phyloP scores from a whole-genome alignment of 1,284 basidiomycete species.

The Mycena citricolor region DNA sequence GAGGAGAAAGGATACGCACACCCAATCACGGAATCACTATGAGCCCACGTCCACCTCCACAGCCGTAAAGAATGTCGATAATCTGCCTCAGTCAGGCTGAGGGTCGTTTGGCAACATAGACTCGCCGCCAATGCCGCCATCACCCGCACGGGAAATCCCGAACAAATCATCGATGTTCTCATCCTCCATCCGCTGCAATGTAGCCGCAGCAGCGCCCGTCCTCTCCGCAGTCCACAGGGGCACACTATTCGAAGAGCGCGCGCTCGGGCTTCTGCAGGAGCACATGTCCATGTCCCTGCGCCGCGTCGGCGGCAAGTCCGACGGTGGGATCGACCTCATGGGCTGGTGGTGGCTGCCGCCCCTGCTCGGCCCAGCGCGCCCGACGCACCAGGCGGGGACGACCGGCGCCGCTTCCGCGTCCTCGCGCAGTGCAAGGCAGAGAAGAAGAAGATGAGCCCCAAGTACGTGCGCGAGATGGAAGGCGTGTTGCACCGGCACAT shows the following conservation, averaged over 20 bases:
- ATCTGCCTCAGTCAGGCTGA: too few relatives aligned
- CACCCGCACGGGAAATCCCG: too few relatives aligned
- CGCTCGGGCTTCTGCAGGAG: constrained; percentile 57
- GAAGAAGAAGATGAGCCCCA: constrained; percentile 74
- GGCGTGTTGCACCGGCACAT: constrained; percentile 65
- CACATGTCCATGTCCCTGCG: constrained; percentile 78
- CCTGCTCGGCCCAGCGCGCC: too few relatives aligned
- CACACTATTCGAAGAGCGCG: constrained; percentile 73
- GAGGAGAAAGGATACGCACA: too few relatives aligned
- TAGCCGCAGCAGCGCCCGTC: not conserved
- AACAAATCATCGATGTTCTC: too few relatives aligned
- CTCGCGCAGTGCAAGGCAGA: constrained; percentile 91
- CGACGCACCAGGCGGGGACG: constrained; percentile 1
- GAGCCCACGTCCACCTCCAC: too few relatives aligned
- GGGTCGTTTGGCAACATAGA: too few relatives aligned
- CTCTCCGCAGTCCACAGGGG: constrained; percentile 55
- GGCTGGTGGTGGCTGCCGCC: constrained; percentile 90
- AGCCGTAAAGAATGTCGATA: too few relatives aligned
- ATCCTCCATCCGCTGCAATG: not conserved
- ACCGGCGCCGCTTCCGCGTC: constrained; percentile 61
- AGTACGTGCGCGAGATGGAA: constrained; percentile 84
- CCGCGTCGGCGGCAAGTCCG: constrained; percentile 77
- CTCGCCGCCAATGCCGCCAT: too few relatives aligned
- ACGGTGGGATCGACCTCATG: constrained; percentile 86
- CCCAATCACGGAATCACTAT: too few relatives aligned